These are phyloP conservation scores for Tulasnella sp. DNA, from an alignment of 768 basidiomycete species.

Conservation along the genomic window DNA sequence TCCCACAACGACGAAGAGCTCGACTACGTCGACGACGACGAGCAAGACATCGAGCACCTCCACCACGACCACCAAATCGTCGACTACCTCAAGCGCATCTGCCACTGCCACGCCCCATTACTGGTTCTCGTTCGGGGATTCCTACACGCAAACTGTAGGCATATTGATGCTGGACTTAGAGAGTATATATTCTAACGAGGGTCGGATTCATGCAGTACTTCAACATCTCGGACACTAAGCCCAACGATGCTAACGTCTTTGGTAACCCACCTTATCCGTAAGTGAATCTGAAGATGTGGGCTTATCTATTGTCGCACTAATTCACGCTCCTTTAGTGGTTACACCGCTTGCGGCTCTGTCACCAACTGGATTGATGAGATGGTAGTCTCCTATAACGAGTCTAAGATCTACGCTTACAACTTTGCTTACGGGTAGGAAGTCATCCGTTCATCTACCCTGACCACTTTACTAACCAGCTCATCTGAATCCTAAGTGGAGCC, in stretches of 20 bases:
- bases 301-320: no score
- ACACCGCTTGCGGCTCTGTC: conserved; percentile 25
- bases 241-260: conserved; percentile 30
- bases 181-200: not conserved
- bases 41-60: no score
- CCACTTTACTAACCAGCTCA: conserved; percentile 33
- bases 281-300: not conserved
- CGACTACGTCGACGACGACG: no score
- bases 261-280: not conserved
- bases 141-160: conserved; percentile 44
- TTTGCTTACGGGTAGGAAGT: conserved; percentile 58
- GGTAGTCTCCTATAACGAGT: conserved; percentile 33
- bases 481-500: not conserved
- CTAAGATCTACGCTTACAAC: conserved; percentile 47
- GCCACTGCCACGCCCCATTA: conserved; percentile 23
- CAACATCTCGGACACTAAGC: conserved; percentile 28
- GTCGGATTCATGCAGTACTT: no score
- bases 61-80: no score
- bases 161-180: not conserved
- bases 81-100: conserved; percentile 17
- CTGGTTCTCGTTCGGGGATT: conserved; percentile 41
- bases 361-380: conserved; percentile 18
- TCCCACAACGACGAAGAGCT: no score
- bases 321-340: no score
- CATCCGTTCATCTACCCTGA: conserved; percentile 36